These are phyloP conservation scores for Mucor circinelloides DNA, from an alignment of 371 early-diverging fungal species.

Conservation along the genomic window DNA sequence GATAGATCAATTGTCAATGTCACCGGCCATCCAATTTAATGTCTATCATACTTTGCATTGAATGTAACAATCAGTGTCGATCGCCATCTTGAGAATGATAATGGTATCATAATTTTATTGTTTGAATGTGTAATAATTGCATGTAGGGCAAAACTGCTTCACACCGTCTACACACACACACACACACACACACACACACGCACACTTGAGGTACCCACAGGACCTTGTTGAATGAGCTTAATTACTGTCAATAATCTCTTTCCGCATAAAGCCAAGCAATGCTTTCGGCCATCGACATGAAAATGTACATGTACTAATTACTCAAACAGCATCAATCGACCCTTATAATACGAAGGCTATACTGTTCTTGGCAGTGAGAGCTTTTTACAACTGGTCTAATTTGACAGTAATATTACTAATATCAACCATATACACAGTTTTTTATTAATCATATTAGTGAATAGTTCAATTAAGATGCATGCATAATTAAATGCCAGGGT, in stretches of 20 bases:
- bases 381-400: background rate
- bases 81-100: background rate
- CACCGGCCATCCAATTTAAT: background rate
- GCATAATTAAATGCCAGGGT: constrained; percentile 2
- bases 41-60: background rate
- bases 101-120: background rate
- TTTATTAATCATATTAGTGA: background rate
- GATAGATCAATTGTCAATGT: background rate
- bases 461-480: background rate
- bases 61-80: background rate
- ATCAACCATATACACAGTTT: background rate
- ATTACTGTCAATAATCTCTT: background rate
- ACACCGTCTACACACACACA: too few species aligned
- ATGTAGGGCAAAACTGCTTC: background rate
- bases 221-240: background rate
- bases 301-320: background rate
- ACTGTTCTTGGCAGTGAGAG: background rate
- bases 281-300: background rate
- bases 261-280: background rate
- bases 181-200: too few species aligned
- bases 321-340: background rate
- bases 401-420: background rate
- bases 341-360: background rate
- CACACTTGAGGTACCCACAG: too few species aligned
- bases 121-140: background rate